A percentile compares a stretch with the other conserved stretches of the same genome.
Evolutionary conservation across 192 early-diverging fungal genomes (phyloP).

Genomic region (Dissophora globulifera): DNA sequence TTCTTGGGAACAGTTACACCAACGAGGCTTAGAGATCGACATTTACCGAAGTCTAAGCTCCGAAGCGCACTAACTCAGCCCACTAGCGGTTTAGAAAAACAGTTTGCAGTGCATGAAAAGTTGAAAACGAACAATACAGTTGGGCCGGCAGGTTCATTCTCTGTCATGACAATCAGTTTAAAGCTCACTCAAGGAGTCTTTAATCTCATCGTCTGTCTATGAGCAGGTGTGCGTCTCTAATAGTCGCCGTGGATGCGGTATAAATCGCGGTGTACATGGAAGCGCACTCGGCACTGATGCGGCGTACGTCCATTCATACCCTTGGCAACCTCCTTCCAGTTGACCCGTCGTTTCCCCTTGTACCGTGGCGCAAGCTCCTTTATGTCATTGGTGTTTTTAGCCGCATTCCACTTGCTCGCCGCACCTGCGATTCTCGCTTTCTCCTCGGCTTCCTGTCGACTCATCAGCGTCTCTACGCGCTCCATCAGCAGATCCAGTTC

Average conservation of each 20-base stretch:
- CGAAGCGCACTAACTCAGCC: no score
- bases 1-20: no score
- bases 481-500: conserved; percentile 37
- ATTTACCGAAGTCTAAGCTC: no score
- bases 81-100: no score
- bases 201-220: no score
- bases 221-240: no score
- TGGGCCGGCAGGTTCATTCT: no score
- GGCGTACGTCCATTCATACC: conserved; percentile 31
- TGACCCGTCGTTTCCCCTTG: conserved; percentile 16
- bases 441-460: conserved; percentile 13
- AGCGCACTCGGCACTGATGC: conserved; percentile 24
- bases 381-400: neutral
- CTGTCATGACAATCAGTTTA: no score
- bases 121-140: no score
- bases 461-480: conserved; percentile 12
- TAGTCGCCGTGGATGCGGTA: conserved; percentile 30
- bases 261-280: conserved; percentile 10
- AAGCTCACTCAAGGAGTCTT: no score
- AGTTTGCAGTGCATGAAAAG: no score
- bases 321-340: conserved; percentile 33
- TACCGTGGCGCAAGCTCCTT: conserved; percentile 14
- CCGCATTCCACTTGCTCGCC: neutral
- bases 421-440: neutral
- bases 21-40: no score